Percentiles rank a stretch among this genome's conserved stretches.
Evolutionary conservation across 305 asterid species (phyloP).

Genomic region (Fraxinus baroniana): DNA sequence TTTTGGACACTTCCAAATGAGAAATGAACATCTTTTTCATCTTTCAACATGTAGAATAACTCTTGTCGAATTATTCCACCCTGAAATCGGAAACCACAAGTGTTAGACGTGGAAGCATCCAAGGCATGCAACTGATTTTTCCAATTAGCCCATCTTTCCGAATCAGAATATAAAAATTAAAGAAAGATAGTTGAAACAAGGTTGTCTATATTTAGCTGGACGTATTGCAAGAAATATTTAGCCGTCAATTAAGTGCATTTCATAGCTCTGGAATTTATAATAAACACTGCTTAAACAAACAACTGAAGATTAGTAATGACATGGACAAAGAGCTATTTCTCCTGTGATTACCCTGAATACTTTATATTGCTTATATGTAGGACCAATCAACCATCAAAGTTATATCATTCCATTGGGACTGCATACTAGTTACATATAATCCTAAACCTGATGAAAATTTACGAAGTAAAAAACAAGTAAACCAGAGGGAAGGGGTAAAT

Average conservation of each 20-base stretch:
- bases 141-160: neutral
- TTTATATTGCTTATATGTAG: neutral
- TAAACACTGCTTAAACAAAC: neutral
- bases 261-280: neutral
- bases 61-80: slow-evolving; percentile 86
- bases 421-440: neutral
- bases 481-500: neutral
- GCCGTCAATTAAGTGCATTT: neutral
- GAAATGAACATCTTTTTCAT: slow-evolving; percentile 79
- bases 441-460: neutral
- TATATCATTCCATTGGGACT: neutral
- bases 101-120: neutral
- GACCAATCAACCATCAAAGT: neutral
- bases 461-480: neutral
- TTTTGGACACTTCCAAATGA: slow-evolving; percentile 76
- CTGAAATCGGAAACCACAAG: slow-evolving; percentile 34
- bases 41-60: slow-evolving; percentile 64
- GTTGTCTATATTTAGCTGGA: neutral
- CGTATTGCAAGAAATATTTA: neutral
- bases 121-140: neutral
- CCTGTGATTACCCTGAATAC: neutral
- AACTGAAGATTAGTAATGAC: neutral
- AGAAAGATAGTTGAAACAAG: neutral
- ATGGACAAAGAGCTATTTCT: neutral
- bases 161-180: neutral